phyloP scores from a whole-genome alignment of 345 rosid genomes.

The Moringa oleifera region DNA sequence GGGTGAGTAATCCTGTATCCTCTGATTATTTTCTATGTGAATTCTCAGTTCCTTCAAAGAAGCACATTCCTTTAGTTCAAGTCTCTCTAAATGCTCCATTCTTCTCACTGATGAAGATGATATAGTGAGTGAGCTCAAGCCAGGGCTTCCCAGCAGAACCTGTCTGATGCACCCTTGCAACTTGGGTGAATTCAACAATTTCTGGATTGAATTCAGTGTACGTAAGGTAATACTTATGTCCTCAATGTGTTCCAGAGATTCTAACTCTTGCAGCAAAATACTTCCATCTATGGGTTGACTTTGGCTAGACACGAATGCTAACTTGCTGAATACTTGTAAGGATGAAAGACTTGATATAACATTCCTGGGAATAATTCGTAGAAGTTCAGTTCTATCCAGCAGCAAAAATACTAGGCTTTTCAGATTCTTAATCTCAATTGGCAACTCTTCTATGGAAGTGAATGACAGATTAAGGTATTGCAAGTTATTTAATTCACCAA shows the following conservation, averaged over 20 bases:
- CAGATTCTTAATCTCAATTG: not conserved
- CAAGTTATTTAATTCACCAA: constrained; percentile 4
- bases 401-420: constrained; percentile 1
- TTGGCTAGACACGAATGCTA: not conserved
- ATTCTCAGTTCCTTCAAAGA: not conserved
- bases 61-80: not conserved
- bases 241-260: not conserved
- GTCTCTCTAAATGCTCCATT: not conserved
- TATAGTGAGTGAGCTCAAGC: not conserved
- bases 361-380: not conserved
- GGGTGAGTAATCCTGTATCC: not conserved
- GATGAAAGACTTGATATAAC: constrained; percentile 6
- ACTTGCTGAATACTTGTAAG: constrained; percentile 8
- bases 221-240: not conserved
- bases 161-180: constrained; percentile 1
- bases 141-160: not conserved
- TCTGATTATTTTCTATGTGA: not conserved
- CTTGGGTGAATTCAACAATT: not conserved
- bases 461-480: constrained; percentile 15
- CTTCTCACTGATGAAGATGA: not conserved
- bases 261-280: not conserved
- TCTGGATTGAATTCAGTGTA: not conserved
- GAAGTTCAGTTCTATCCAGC: not conserved
- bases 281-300: not conserved
- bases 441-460: constrained; percentile 2